These are phyloP conservation scores for Neophaeococcomyces aloes DNA, from an alignment of 2,329 filamentous ascomycete species.

Conservation along the genomic window DNA sequence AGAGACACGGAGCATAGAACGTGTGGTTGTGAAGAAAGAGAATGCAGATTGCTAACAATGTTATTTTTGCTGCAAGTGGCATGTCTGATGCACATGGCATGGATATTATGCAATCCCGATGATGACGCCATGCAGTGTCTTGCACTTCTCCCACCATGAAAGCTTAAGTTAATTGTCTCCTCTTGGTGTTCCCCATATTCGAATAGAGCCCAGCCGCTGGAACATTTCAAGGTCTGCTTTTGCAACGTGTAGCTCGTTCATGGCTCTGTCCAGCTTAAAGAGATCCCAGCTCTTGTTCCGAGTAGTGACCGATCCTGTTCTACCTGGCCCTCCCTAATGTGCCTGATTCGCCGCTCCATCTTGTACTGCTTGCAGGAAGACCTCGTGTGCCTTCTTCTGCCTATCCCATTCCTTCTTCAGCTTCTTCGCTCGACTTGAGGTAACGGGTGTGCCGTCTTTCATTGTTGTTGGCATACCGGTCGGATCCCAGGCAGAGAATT, in stretches of 20 bases:
- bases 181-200: not conserved
- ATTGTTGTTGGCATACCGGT: conserved; percentile 71
- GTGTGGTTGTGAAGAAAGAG: not conserved
- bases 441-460: conserved; percentile 65
- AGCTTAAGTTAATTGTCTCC: no score
- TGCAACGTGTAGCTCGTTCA: not conserved
- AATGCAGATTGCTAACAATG: no score
- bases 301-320: not conserved
- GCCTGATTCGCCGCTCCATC: conserved; percentile 8
- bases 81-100: no score
- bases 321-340: not conserved
- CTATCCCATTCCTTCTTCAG: conserved; percentile 79
- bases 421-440: conserved; percentile 72
- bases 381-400: conserved; percentile 76
- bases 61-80: not conserved
- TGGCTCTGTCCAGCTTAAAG: not conserved
- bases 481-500: conserved; percentile 70
- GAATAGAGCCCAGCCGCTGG: no score
- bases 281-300: not conserved
- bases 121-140: no score
- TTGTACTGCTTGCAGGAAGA: conserved; percentile 33
- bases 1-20: not conserved
- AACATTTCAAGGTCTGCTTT: no score
- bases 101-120: no score
- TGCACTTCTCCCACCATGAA: no score